Evolutionary conservation across 2,329 filamentous ascomycete species (phyloP).

Genomic region (Chrysoporthe deuterocubensis): DNA sequence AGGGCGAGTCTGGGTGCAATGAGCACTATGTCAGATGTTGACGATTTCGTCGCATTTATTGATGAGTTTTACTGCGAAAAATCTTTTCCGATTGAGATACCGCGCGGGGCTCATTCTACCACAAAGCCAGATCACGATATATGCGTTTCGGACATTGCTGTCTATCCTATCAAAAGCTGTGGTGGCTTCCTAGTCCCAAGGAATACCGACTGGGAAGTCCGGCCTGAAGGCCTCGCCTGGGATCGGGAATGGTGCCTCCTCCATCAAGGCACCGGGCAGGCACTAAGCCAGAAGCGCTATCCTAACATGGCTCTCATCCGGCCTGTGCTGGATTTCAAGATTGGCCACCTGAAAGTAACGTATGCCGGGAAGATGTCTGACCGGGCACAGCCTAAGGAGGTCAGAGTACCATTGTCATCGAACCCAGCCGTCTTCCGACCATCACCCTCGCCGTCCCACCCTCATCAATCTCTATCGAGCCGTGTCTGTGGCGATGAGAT

Average conservation of each 20-base stretch:
- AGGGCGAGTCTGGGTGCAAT: slow-evolving; percentile 88
- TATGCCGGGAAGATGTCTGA: slow-evolving; percentile 44
- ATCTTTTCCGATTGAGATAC: neutral
- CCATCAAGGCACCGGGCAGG: slow-evolving; percentile 81
- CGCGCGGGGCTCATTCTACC: neutral
- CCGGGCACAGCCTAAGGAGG: slow-evolving; percentile 36
- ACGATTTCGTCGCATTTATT: slow-evolving; percentile 72
- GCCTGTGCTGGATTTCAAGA: slow-evolving; percentile 72
- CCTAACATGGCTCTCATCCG: slow-evolving; percentile 85
- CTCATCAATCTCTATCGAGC: slow-evolving; percentile 54
- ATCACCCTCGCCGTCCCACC: slow-evolving; percentile 36
- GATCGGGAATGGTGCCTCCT: slow-evolving; percentile 97
- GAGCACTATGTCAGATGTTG: slow-evolving; percentile 78
- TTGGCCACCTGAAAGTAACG: slow-evolving; percentile 66
- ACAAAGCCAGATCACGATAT: slow-evolving; percentile 37
- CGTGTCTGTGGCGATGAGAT: slow-evolving; percentile 85
- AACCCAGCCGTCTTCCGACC: slow-evolving; percentile 62
- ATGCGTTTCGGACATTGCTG: slow-evolving; percentile 66
- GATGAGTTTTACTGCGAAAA: slow-evolving; percentile 64
- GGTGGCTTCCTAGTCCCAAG: slow-evolving; percentile 74
- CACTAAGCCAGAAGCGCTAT: slow-evolving; percentile 86
- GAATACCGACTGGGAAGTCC: slow-evolving; percentile 72
- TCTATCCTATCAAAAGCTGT: slow-evolving; percentile 96
- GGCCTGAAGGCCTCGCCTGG: slow-evolving; percentile 84
- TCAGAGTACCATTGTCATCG: slow-evolving; percentile 67